These are phyloP conservation scores for Neofusicoccum parvum DNA, from an alignment of 2,329 filamentous ascomycete genomes.

Conservation along the genomic window DNA sequence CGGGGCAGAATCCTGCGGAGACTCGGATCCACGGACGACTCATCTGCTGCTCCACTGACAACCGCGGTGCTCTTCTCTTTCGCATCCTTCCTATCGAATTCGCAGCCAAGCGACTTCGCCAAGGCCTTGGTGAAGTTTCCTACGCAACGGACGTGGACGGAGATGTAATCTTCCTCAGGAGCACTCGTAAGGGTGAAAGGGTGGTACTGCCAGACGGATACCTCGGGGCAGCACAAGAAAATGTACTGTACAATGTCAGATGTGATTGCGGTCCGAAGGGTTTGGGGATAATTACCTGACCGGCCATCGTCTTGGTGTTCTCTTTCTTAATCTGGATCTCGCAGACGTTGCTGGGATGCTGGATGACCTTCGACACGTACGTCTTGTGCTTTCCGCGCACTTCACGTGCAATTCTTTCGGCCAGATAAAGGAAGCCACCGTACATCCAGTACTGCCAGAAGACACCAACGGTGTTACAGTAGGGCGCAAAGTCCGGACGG, in stretches of 20 bases:
- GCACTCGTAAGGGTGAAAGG: conserved; percentile 85
- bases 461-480: conserved; percentile 74
- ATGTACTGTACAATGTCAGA: conserved; percentile 62
- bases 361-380: conserved; percentile 84
- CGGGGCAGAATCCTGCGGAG: conserved; percentile 74
- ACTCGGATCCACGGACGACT: conserved; percentile 65
- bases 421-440: conserved; percentile 76
- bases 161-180: conserved; percentile 88
- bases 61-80: conserved; percentile 60
- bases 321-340: conserved; percentile 94
- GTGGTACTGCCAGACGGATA: conserved; percentile 87
- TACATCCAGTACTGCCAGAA: conserved; percentile 94
- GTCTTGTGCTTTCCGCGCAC: conserved; percentile 80
- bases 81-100: conserved; percentile 57
- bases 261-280: neutral
- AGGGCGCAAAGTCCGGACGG: conserved; percentile 77
- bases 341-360: conserved; percentile 85
- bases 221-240: conserved; percentile 82
- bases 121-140: conserved; percentile 77
- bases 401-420: conserved; percentile 78
- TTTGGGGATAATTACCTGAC: conserved; percentile 50
- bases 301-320: conserved; percentile 76
- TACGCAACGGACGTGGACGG: conserved; percentile 80
- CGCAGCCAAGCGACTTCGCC: conserved; percentile 72
- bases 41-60: conserved; percentile 65